Evolutionary conservation across 2,329 filamentous ascomycete species (phyloP).

Genomic region (Penicillium freii): DNA sequence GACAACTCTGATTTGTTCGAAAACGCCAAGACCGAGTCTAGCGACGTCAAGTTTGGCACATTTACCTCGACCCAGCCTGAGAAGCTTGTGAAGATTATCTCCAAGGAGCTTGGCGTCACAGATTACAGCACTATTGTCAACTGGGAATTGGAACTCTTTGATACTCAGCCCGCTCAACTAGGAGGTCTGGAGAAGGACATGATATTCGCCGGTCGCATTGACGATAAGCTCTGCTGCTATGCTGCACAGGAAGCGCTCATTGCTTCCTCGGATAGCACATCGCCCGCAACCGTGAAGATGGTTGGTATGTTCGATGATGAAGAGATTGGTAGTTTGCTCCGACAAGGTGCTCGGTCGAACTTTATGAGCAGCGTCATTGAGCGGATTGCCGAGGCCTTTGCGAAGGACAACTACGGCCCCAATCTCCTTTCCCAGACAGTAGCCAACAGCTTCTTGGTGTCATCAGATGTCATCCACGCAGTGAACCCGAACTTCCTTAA

Average conservation of each 20-base stretch:
- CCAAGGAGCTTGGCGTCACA: slow-evolving; percentile 70
- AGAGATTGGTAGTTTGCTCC: slow-evolving; percentile 86
- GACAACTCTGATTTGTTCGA: slow-evolving; percentile 64
- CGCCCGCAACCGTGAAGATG: slow-evolving; percentile 71
- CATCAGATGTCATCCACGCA: slow-evolving; percentile 89
- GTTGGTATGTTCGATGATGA: slow-evolving; percentile 96
- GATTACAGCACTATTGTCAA: slow-evolving; percentile 77
- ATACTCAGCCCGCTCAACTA: slow-evolving; percentile 78
- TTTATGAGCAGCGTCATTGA: slow-evolving; percentile 80
- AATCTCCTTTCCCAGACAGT: slow-evolving; percentile 75
- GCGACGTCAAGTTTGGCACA: slow-evolving; percentile 53
- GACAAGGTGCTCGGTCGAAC: slow-evolving; percentile 86
- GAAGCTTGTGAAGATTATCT: slow-evolving; percentile 78
- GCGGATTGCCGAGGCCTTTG: slow-evolving; percentile 68
- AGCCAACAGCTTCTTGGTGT: slow-evolving; percentile 87
- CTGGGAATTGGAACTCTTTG: slow-evolving; percentile 96
- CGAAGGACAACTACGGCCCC: slow-evolving; percentile 46
- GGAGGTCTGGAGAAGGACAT: slow-evolving; percentile 88
- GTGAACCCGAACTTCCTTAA: slow-evolving; percentile 90
- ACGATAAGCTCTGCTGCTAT: slow-evolving; percentile 97
- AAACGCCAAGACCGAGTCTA: slow-evolving; percentile 31
- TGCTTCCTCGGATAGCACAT: slow-evolving; percentile 56
- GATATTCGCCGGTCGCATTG: slow-evolving; percentile 91
- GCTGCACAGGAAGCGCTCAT: slow-evolving; percentile 81
- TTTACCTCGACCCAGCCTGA: slow-evolving; percentile 84